A percentile compares a stretch with the other conserved stretches of the same genome.
Evolutionary conservation across 805 yeast genomes (phyloP).

Genomic region (Nakazawaea anatomiae): DNA sequence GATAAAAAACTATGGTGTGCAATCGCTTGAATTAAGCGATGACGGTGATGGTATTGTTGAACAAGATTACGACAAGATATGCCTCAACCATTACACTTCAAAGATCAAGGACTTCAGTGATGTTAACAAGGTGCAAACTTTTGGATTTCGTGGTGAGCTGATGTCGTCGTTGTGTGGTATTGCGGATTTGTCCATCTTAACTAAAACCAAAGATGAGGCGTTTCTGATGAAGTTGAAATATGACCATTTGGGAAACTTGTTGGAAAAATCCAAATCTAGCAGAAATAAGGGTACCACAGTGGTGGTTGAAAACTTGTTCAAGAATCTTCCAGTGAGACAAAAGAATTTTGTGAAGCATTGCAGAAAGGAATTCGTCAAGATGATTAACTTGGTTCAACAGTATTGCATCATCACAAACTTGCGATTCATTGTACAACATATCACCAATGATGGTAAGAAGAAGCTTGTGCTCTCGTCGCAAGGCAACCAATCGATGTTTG

Average conservation of each 20-base stretch:
- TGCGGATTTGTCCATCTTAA: slow-evolving; percentile 39
- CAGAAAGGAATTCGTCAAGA: slow-evolving; percentile 67
- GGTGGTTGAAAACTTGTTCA: slow-evolving; percentile 52
- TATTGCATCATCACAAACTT: slow-evolving; percentile 63
- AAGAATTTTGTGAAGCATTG: slow-evolving; percentile 63
- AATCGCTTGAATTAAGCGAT: slow-evolving; percentile 61
- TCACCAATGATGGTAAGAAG: slow-evolving; percentile 41
- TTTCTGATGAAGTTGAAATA: slow-evolving; percentile 51
- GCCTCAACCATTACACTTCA: slow-evolving; percentile 63
- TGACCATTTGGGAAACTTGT: slow-evolving; percentile 48
- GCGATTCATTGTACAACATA: slow-evolving; percentile 56
- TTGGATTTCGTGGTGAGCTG: slow-evolving; percentile 84
- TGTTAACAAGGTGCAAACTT: slow-evolving; percentile 40
- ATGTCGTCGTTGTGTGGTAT: slow-evolving; percentile 63
- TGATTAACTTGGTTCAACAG: slow-evolving; percentile 56
- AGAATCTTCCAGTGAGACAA: slow-evolving; percentile 73
- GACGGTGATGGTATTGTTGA: slow-evolving; percentile 60
- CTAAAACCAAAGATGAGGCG: slow-evolving; percentile 48
- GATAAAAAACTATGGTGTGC: slow-evolving; percentile 69
- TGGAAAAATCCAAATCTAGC: slow-evolving; percentile 30
- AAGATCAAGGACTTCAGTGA: slow-evolving; percentile 55
- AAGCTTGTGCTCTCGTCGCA: slow-evolving; percentile 52
- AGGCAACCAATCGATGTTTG: slow-evolving; percentile 40
- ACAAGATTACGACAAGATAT: slow-evolving; percentile 46
- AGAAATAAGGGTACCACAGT: slow-evolving; percentile 63